phyloP scores from a whole-genome alignment of 2,329 filamentous ascomycete genomes.

The Fusarium humuli region DNA sequence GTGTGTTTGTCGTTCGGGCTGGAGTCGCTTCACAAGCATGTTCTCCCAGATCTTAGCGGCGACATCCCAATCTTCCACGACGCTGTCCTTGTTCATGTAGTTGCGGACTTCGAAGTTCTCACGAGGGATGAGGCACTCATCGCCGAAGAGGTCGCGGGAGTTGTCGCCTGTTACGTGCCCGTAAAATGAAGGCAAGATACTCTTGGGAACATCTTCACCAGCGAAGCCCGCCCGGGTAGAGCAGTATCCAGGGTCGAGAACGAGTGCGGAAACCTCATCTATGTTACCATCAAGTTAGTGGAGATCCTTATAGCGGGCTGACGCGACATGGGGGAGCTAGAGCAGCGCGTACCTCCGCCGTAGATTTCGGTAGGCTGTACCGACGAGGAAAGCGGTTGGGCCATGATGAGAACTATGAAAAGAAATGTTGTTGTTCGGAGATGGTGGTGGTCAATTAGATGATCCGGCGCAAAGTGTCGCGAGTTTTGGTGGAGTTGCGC shows the following conservation, averaged over 20 bases:
- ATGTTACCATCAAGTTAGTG: slow-evolving; percentile 39
- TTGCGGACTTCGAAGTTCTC: slow-evolving; percentile 86
- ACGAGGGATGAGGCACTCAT: slow-evolving; percentile 86
- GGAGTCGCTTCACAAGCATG: slow-evolving; percentile 87
- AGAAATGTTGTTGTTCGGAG: slow-evolving; percentile 13
- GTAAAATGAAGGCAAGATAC: slow-evolving; percentile 91
- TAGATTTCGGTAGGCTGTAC: slow-evolving; percentile 72
- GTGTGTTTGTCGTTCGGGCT: slow-evolving; percentile 76
- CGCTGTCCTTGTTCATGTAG: slow-evolving; percentile 88
- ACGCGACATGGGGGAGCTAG: slow-evolving; percentile 37
- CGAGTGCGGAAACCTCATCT: slow-evolving; percentile 98
- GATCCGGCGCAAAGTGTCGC: slow-evolving; percentile 42
- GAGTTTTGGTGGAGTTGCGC: slow-evolving; percentile 45
- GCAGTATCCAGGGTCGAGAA: slow-evolving; percentile 94
- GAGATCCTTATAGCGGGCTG: slow-evolving; percentile 18
- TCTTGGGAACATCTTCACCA: slow-evolving; percentile 96
- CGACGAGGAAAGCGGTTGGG: slow-evolving; percentile 66
- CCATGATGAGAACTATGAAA: slow-evolving; percentile 56
- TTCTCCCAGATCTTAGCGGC: slow-evolving; percentile 93
- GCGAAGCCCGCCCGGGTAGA: slow-evolving; percentile 94
- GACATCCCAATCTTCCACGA: slow-evolving; percentile 96
- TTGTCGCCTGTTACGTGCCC: slow-evolving; percentile 65
- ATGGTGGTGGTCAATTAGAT: slow-evolving; percentile 44
- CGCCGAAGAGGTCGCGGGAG: slow-evolving; percentile 80
- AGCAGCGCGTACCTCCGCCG: slow-evolving; percentile 65